phyloP scores from a whole-genome alignment of 108 stramenopile species.

The Licmophora abbreviata region DNA sequence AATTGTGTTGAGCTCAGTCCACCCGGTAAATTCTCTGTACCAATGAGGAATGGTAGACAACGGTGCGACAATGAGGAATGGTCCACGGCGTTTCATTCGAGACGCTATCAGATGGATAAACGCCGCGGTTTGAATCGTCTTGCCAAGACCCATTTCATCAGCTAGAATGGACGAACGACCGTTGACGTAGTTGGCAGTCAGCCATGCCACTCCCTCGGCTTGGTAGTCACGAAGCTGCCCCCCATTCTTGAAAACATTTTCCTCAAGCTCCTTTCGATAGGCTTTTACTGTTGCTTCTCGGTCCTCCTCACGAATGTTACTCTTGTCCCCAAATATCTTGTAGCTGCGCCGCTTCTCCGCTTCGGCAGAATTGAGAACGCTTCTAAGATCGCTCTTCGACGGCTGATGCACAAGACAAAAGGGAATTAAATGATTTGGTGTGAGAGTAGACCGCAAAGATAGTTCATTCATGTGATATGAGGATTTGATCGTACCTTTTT shows the following conservation, averaged over 20 bases:
- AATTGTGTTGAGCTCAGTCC: conserved; percentile 93
- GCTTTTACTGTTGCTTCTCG: conserved; percentile 32
- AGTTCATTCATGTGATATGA: neutral
- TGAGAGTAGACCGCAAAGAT: neutral
- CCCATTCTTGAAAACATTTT: conserved; percentile 59
- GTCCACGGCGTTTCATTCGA: conserved; percentile 43
- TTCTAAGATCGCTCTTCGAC: conserved; percentile 26
- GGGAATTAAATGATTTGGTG: too few relatives aligned
- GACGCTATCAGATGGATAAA: conserved; percentile 59
- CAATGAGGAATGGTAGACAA: conserved; percentile 92
- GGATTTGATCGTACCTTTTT: conserved; percentile 5
- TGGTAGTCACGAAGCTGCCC: conserved; percentile 89
- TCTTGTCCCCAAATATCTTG: conserved; percentile 63
- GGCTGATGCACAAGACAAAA: conserved; percentile 34
- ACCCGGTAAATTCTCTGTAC: conserved; percentile 85
- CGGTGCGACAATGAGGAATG: conserved; percentile 88
- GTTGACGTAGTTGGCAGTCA: conserved; percentile 76
- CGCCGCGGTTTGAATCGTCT: conserved; percentile 84
- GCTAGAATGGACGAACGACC: conserved; percentile 81
- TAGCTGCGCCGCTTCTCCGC: conserved; percentile 39
- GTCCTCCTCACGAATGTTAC: conserved; percentile 16
- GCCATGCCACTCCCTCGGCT: conserved; percentile 90
- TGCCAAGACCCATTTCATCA: conserved; percentile 95
- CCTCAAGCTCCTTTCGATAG: conserved; percentile 44
- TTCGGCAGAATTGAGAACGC: conserved; percentile 17